Evolutionary conservation across 345 rosid species (phyloP).

Genomic region (Euphorbia tirucalli): DNA sequence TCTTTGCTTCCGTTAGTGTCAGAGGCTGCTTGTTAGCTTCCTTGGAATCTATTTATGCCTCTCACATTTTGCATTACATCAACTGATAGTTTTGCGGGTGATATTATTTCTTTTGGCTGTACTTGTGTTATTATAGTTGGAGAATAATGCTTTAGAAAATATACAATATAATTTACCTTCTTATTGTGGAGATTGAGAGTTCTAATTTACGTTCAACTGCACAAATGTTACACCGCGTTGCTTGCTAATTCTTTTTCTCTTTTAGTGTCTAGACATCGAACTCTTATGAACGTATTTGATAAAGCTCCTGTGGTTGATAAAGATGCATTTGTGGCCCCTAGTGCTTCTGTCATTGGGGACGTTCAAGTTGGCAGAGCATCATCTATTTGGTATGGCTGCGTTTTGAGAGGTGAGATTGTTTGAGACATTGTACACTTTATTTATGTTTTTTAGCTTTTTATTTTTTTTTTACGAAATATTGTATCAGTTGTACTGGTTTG

Average conservation of each 20-base stretch:
- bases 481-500: background rate
- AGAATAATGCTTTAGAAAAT: too few species aligned
- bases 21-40: background rate
- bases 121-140: too few species aligned
- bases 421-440: background rate
- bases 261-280: constrained; percentile 88
- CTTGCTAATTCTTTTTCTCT: constrained; percentile 6
- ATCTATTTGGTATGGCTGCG: constrained; percentile 95
- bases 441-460: background rate
- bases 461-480: too few species aligned
- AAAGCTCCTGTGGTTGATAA: constrained; percentile 77
- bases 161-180: constrained; percentile 22
- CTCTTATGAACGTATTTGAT: constrained; percentile 86
- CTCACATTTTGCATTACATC: background rate
- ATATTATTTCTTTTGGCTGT: background rate
- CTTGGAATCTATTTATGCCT: background rate
- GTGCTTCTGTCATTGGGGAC: constrained; percentile 86
- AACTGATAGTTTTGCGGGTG: background rate
- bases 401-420: constrained; percentile 68
- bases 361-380: constrained; percentile 90
- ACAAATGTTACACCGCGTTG: constrained; percentile 9
- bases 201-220: background rate
- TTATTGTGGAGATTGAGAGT: background rate
- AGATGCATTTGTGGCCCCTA: constrained; percentile 89
- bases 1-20: background rate